Conservation (phyloP, 2,329 filamentous ascomycete genomes). For the Penicillium fuscoglaucum region DNA sequence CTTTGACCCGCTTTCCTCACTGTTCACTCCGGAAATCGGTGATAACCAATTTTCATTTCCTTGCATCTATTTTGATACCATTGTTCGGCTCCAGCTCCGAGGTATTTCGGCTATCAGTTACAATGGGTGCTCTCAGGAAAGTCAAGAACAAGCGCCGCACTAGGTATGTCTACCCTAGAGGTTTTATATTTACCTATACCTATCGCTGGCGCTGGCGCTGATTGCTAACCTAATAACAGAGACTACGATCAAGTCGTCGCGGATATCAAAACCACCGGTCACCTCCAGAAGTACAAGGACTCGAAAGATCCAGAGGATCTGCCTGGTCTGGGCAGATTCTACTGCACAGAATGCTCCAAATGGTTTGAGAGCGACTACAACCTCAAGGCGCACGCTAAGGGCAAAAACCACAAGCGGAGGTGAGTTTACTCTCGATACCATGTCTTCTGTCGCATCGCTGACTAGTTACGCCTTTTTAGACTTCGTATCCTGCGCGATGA, state of each 20-base stretch:
- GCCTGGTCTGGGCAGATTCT: slow-evolving; percentile 79
- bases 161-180: slow-evolving; percentile 50
- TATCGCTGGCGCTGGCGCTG: neutral
- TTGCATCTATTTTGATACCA: slow-evolving; percentile 20
- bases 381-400: slow-evolving; percentile 71
- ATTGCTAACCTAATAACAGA: slow-evolving; percentile 52
- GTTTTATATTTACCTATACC: neutral
- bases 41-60: slow-evolving; percentile 27
- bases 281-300: slow-evolving; percentile 75
- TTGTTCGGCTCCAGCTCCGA: slow-evolving; percentile 17
- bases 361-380: slow-evolving; percentile 89
- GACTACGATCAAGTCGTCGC: slow-evolving; percentile 90
- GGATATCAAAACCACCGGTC: slow-evolving; percentile 75
- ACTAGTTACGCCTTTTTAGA: slow-evolving; percentile 48
- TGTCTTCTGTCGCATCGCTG: slow-evolving; percentile 7
- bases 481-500: slow-evolving; percentile 79
- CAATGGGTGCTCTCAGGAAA: slow-evolving; percentile 67
- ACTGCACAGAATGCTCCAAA: slow-evolving; percentile 92
- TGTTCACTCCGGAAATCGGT: slow-evolving; percentile 41
- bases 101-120: slow-evolving; percentile 26
- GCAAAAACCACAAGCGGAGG: slow-evolving; percentile 93
- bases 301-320: slow-evolving; percentile 82
- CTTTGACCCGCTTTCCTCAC: slow-evolving; percentile 31
- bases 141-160: slow-evolving; percentile 73
- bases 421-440: slow-evolving; percentile 36